Evolutionary conservation across 2,329 filamentous ascomycete genomes (phyloP), one percentile per base, ranked within the genome.

Genomic region (Botrytis aclada): DNA sequence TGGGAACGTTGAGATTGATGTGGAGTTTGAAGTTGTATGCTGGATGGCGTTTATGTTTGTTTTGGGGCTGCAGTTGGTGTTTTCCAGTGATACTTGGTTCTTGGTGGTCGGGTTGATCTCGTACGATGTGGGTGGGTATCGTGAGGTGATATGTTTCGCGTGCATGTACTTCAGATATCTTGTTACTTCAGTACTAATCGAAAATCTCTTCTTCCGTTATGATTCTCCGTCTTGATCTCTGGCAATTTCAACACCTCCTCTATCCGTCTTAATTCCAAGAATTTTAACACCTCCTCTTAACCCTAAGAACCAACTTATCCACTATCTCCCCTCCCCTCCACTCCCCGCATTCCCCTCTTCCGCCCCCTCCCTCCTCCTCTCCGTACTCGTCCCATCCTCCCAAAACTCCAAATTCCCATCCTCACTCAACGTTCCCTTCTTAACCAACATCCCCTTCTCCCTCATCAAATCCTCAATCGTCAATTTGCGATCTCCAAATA

Each of bases 391-490:
- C 29, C 78, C 79, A 76, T 97, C 93, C 43, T 93, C 91, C 92
- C 94, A 97, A 77, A 98, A 96, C 82, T 98, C 95, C 65, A 98
- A 84, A 80, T 97, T 93, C n/a, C 93, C 94, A 77, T 95, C 90
- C 76, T 90, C 88, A 69, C 92, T 89, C 45, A 95, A 80, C 41
- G 87, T 88, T 29, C 93, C 92, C 74, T 88, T 88, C 84, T 91
- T 93, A 74, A 95, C 87, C 1, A 93, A 83, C 76, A 90, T 87
- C 8, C 95, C 95, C 80, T 92, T 92, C 76, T 94, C 90, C 73
- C 86, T 85, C 84, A 96, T 88, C 67, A 98, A 83, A 75, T 95
- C 91, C 82, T 97, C 92, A 43, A 96, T 84, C 0, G 92, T 94
- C 73, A 92, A 82, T 72, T 87, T 85, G 65, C 86, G 86, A 77